Conservation (phyloP, 2,329 filamentous ascomycete species). For the Xylariaceae sp. region DNA sequence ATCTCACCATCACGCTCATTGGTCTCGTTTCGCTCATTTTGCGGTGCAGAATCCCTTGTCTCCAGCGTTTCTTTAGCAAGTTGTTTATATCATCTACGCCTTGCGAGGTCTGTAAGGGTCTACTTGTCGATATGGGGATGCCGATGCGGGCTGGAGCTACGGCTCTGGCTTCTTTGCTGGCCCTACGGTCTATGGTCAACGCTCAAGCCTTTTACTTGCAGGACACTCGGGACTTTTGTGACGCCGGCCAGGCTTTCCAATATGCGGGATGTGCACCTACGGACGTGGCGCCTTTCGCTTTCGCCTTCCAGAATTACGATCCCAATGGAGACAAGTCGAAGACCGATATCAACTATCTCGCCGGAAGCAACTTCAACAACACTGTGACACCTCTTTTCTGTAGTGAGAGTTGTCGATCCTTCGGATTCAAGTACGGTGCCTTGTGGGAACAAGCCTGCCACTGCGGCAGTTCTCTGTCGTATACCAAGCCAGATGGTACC, state of each 20-base stretch:
- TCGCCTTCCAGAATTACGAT: constrained; percentile 16
- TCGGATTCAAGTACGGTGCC: constrained; percentile 25
- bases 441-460: constrained; percentile 20
- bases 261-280: constrained; percentile 18
- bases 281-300: constrained; percentile 13
- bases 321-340: constrained; percentile 11
- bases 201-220: constrained; percentile 17
- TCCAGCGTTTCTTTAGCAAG: neutral
- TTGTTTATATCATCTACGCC: neutral
- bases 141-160: constrained; percentile 13
- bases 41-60: neutral
- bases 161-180: constrained; percentile 18
- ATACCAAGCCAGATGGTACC: neutral
- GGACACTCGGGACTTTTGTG: constrained; percentile 7
- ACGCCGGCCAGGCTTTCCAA: constrained; percentile 6
- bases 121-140: constrained; percentile 19
- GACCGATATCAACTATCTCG: constrained; percentile 21
- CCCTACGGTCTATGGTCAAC: constrained; percentile 15
- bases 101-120: constrained; percentile 1
- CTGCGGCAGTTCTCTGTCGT: constrained; percentile 23
- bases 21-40: constrained; percentile 4
- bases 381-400: constrained; percentile 27
- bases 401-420: constrained; percentile 21
- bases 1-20: constrained; percentile 10
- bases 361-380: constrained; percentile 21